Evolutionary conservation across 768 basidiomycete species (phyloP), one percentile per base, ranked within the genome.

Genomic region (Leucogyrophana mollusca): DNA sequence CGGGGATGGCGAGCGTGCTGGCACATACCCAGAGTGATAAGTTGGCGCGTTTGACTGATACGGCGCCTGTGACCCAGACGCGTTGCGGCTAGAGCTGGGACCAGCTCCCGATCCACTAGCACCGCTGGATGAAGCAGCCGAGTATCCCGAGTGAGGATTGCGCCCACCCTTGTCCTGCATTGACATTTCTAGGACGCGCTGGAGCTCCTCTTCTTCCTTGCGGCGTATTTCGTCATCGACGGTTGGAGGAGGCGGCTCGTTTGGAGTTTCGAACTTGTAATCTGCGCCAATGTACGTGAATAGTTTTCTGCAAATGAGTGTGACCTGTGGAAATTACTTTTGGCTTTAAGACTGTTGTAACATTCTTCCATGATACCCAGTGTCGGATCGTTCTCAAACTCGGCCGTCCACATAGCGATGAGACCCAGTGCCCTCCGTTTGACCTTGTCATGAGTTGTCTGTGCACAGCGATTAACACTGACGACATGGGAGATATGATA

Each of bases 361-460:
- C 90, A 86, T 52, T 96, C 92, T 55, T 87, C 85, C 87, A 98
- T 94, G 24, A 98, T 72, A 9, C 92, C 90, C 3, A 97, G 75
- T 10, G 85, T 78, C 9, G 83, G 66, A 56, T 95, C 87, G 9
- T 77, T 77, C 62, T 87, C 85, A 58, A 94, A 97, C 38, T 93
- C 89, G 43, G 74, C 76, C 1, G 87, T 80, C 95, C 95, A 98
- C 51, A 80, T 69, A 11, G 84, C 86, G 51, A 99, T 76, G 43
- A 94, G 72, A 8, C 58, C 67, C 17, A 97, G 68, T 0, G 83
- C 80, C 41, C 89, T 77, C 55, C 79, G 80, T 61, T 84, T 82
- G n/a, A 97, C 95, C 63, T 87, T 89, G 16, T 92, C 90, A 58
- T 95, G 91, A 0, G 93, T 89, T 10, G 84, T 94, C 92, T 94